Evolutionary conservation across 23 red algal species (phyloP), one percentile per base, ranked within the genome.

Genomic region (Gracilaria gracilis): DNA sequence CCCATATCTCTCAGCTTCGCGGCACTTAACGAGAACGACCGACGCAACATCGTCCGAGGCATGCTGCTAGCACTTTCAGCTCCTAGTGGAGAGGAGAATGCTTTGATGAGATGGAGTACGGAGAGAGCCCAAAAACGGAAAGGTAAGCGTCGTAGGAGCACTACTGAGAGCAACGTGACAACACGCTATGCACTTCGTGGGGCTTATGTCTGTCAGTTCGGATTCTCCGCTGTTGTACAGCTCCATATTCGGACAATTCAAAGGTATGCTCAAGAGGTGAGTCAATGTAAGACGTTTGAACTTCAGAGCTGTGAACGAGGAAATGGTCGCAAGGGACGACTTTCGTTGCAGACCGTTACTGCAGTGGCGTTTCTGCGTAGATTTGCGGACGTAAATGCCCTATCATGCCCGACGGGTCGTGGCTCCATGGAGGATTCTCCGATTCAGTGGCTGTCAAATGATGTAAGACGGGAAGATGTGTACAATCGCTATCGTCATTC

Each of bases 361-460:
- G 75, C 75, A 5, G 50, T 80, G 75, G 51, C 51, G 13, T 80
- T 80, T 55, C 51, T 80, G 11, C 47, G 54, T n/a, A 8, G 40
- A 27, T 80, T 54, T 58, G 75, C 40, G 16, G 75, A 51, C 13
- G 46, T 80, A 14, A 9, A 80, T 80, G 46, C 75, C 4, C 31
- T 80, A 4, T 57, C 47, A 57, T 80, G 75, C 29, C 75, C 40
- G 7, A 55, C 75, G 6, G 37, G 75, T 54, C 75, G 75, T n/a
- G n/a, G n/a, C n/a, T n/a, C n/a, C n/a, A n/a, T n/a, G n/a, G n/a
- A n/a, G n/a, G n/a, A n/a, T n/a, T n/a, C n/a, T n/a, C n/a, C n/a
- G n/a, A n/a, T n/a, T n/a, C n/a, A n/a, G n/a, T n/a, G n/a, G n/a
- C n/a, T n/a, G n/a, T n/a, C n/a, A n/a, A n/a, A n/a, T n/a, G n/a